These are phyloP conservation scores for Solanum chacoense DNA, from an alignment of 305 asterid genomes.

Conservation along the genomic window DNA sequence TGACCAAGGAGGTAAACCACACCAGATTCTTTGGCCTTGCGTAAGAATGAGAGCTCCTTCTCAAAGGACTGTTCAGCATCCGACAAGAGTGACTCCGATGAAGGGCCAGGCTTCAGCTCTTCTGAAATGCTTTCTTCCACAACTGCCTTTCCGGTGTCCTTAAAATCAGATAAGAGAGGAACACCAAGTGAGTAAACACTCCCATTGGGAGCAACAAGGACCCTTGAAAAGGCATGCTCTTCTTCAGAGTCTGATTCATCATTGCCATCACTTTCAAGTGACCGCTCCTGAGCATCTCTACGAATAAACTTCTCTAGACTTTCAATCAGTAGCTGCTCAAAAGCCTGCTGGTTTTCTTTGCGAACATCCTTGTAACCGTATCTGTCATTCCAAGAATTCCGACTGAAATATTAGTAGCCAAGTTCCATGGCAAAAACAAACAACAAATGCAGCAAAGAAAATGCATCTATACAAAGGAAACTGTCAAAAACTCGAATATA, in stretches of 20 bases:
- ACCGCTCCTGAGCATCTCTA: constrained; percentile 91
- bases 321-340: constrained; percentile 94
- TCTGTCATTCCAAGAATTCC: constrained; percentile 33
- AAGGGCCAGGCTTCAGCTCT: constrained; percentile 31
- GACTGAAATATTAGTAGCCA: neutral
- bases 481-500: neutral
- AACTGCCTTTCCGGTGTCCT: constrained; percentile 37
- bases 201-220: constrained; percentile 83
- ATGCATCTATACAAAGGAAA: neutral
- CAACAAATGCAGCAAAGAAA: neutral
- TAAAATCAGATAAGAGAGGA: constrained; percentile 72
- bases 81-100: constrained; percentile 22
- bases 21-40: constrained; percentile 83
- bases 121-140: constrained; percentile 37
- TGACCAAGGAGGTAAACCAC: constrained; percentile 95
- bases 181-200: constrained; percentile 76
- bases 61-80: constrained; percentile 86
- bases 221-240: constrained; percentile 50
- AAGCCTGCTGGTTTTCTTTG: constrained; percentile 89
- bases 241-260: constrained; percentile 37
- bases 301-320: constrained; percentile 97
- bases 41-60: constrained; percentile 86
- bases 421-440: neutral
- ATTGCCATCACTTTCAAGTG: constrained; percentile 79
- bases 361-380: constrained; percentile 97